Percentiles rank a stretch among this genome's conserved stretches.
phyloP scores from a whole-genome alignment of 2,329 filamentous ascomycete genomes.

The Akanthomyces lecanii region DNA sequence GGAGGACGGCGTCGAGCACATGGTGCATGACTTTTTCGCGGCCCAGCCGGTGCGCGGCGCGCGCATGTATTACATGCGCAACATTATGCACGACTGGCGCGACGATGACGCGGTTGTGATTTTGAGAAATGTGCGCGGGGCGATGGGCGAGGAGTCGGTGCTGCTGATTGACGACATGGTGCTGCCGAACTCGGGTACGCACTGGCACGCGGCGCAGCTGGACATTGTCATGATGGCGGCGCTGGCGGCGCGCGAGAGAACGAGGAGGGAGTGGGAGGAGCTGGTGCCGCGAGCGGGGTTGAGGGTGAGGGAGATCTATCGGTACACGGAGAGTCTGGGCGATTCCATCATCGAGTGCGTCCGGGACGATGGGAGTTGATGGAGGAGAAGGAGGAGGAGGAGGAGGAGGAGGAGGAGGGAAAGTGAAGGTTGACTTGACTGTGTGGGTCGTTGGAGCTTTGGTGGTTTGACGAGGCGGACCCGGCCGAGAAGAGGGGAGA shows the following conservation, averaged over 20 bases:
- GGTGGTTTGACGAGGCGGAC: no score
- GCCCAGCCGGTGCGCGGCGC: slow-evolving; percentile 38
- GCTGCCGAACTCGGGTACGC: not conserved
- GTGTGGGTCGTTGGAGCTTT: no score
- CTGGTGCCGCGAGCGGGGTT: slow-evolving; percentile 1
- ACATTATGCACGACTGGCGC: slow-evolving; percentile 48
- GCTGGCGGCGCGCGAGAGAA: slow-evolving; percentile 1
- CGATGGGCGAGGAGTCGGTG: slow-evolving; percentile 20
- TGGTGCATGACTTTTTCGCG: slow-evolving; percentile 34
- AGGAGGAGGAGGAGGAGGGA: not conserved
- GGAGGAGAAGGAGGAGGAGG: not conserved
- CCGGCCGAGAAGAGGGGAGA: no score
- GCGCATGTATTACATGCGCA: slow-evolving; percentile 42
- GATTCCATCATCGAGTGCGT: slow-evolving; percentile 25
- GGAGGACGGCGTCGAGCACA: slow-evolving; percentile 23
- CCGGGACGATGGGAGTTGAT: not conserved
- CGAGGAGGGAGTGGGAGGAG: slow-evolving; percentile 1
- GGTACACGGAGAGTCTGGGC: slow-evolving; percentile 31
- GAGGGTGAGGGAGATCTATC: not conserved
- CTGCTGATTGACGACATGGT: slow-evolving; percentile 16
- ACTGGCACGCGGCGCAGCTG: slow-evolving; percentile 4
- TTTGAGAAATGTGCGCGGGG: slow-evolving; percentile 21
- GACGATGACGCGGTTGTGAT: slow-evolving; percentile 36
- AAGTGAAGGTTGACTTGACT: no score
- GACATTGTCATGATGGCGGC: slow-evolving; percentile 23